Evolutionary conservation across 2,329 filamentous ascomycete species (phyloP), one percentile per base, ranked within the genome.

Genomic region (Verticillium albo-atrum): DNA sequence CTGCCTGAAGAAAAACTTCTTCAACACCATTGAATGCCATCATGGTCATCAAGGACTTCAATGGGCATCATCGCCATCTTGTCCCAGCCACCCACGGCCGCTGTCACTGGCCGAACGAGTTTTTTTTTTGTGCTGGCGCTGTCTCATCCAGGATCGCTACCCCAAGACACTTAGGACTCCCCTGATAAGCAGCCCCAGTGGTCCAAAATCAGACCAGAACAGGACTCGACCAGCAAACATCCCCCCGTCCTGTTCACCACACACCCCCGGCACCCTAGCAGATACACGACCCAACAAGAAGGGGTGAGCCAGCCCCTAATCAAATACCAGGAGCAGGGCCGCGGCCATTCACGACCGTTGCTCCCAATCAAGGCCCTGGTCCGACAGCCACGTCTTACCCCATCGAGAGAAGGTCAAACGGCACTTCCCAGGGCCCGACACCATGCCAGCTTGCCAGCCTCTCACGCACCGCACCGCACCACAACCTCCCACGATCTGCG

Each of bases 371-470:
- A 17, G 23, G 34, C 54, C 54, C 54, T 28, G 34, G 54, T 56
- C 54, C 25, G 34, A 25, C 23, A 30, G 20, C 37, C 34, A 28
- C 25, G 17, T 37, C 54, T 56, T 56, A 20, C 54, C 54, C 23
- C 54, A 42, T 56, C 54, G 17, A 56, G 54, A 35, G 23, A 56
- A 56, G 54, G 15, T 47, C 54, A 56, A 56, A 56, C 54, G 54
- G 54, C 37, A 56, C 54, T 27, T 56, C 37, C 37, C 37, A 47
- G 37, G 37, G n/a, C n/a, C 37, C 37, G 34, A 26, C 17, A 26
- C 51, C 28, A 53, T 6, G 26, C 30, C 52, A 10, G 4, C 52
- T 14, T 23, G 52, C 52, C 52, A 54, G 27, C 52, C 52, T 30
- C 52, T 30, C 51, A 54, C 26, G 51, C 51, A 17, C 25, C 27